Base-by-base conservation (phyloP, 768 basidiomycete species). In the Mycena amicta region DNA sequence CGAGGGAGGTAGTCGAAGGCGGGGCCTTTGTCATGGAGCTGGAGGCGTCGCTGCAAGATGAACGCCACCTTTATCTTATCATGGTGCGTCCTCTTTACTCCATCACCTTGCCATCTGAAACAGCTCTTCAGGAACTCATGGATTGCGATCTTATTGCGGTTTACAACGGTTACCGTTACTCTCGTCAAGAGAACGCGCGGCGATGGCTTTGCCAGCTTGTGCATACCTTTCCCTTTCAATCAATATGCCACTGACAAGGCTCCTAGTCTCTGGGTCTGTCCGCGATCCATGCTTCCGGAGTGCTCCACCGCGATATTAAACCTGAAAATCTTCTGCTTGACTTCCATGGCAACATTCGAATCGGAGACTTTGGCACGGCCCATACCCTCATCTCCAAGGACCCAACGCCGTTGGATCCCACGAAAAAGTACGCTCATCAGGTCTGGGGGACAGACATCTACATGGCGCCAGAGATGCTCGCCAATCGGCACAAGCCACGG, bases 271-370 rank as follows among this genome's bases (percentile, higher is more conserved):
- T 74, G 28, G 79, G 78, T 1, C 66, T 80, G n/a, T 58, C 70
- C 3, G 67, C 72, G 40, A 69, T 90, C 40, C 87, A 89, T 62
- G 71, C 71, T 25, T 78, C 84, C 68, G 86, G 85, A 41, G 82
- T 89, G 53, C 79, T 89, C 29, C 87, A 89, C 69, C 79, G 87
- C 15, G 86, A 89, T 60, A 79, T 90, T 55, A 89, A 90, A 65
- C 80, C 86, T 3, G 84, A 85, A 72, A 89, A 90, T 58, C 79
- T 90, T 41, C 77, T 90, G n/a, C 74, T 89, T 51, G 79, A 80
- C 59, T 60, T 56, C 5, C 66, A 65, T 3, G 71, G 71, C 50
- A 79, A 80, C 33, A 64, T 80, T 22, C 72, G 74, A 25, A 77
- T 81, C 18, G 67, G 73, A 2, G 80, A 79, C 54, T 77, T 81